Evolutionary conservation across 2,329 filamentous ascomycete genomes (phyloP).

Genomic region (Hymenotorrendiella dingleyae): DNA sequence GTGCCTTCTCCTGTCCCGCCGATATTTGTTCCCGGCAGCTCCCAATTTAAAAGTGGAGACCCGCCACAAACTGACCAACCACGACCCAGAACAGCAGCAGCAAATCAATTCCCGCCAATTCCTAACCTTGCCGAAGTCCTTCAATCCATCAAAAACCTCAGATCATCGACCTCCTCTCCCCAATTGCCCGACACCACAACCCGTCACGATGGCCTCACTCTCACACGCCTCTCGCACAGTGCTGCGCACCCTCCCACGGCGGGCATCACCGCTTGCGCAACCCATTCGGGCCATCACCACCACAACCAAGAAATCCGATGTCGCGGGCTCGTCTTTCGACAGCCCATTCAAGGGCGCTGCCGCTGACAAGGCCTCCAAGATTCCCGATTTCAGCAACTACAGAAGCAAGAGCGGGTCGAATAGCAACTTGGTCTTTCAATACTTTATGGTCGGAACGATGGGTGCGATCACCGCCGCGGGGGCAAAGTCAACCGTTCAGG

Average conservation of each 20-base stretch:
- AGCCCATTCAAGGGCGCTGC: slow-evolving; percentile 55
- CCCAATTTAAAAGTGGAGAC: too few relatives aligned
- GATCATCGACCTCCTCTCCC: slow-evolving; percentile 8
- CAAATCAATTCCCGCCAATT: slow-evolving; percentile 4
- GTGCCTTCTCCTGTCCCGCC: too few relatives aligned
- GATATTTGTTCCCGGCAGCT: too few relatives aligned
- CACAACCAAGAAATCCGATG: slow-evolving; percentile 20
- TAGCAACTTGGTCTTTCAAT: slow-evolving; percentile 82
- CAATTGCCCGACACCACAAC: slow-evolving; percentile 17
- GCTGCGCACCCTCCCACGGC: slow-evolving; percentile 51
- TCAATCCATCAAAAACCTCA: slow-evolving; percentile 10
- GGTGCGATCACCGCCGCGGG: slow-evolving; percentile 87
- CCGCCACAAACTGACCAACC: too few relatives aligned
- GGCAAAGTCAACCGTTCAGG: slow-evolving; percentile 96
- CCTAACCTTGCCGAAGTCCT: slow-evolving; percentile 8
- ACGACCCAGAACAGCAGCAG: too few relatives aligned
- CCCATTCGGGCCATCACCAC: slow-evolving; percentile 51
- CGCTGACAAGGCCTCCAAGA: slow-evolving; percentile 52
- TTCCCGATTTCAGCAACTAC: slow-evolving; percentile 90
- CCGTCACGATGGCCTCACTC: slow-evolving; percentile 57
- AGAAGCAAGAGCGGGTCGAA: slow-evolving; percentile 60
- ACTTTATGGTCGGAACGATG: slow-evolving; percentile 98
- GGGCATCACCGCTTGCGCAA: slow-evolving; percentile 31
- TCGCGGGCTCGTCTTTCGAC: slow-evolving; percentile 43
- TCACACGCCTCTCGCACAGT: slow-evolving; percentile 62